A percentile compares a stretch with the other conserved stretches of the same genome.
Conservation (phyloP, 345 rosid genomes). For the Dipteronia sinensis region DNA sequence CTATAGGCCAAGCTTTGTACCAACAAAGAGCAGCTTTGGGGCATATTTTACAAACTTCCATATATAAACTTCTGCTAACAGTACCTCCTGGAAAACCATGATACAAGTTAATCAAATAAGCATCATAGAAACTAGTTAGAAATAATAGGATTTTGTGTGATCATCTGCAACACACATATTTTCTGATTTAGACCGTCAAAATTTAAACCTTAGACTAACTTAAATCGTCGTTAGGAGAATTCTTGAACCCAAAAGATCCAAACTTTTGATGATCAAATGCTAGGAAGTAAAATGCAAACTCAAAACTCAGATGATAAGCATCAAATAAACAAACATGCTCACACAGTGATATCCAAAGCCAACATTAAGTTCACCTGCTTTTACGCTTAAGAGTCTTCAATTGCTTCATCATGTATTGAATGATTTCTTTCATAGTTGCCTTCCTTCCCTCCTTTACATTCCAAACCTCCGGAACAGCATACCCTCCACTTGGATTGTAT, state of each 20-base stretch:
- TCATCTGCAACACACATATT: neutral
- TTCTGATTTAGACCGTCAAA: neutral
- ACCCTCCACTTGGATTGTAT: constrained; percentile 34
- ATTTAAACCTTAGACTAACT: too few relatives aligned
- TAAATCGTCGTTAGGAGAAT: too few relatives aligned
- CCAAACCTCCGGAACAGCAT: constrained; percentile 27
- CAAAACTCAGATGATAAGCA: neutral
- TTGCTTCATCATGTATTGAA: constrained; percentile 27
- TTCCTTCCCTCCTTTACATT: too few relatives aligned
- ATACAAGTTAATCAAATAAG: too few relatives aligned
- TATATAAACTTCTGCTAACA: neutral
- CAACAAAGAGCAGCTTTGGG: too few relatives aligned
- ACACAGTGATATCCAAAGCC: too few relatives aligned
- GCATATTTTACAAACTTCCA: neutral
- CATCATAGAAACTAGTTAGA: too few relatives aligned
- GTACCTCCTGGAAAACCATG: neutral
- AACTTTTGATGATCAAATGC: neutral
- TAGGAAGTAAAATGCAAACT: neutral
- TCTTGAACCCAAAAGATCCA: too few relatives aligned
- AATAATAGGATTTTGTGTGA: too few relatives aligned
- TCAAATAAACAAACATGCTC: neutral
- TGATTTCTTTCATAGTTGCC: constrained; percentile 31
- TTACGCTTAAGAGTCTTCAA: constrained; percentile 28
- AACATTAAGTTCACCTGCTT: neutral
- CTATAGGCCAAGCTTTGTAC: neutral